Evolutionary conservation across 179 eudicot genomes (phyloP), one percentile per base, ranked within the genome.

Genomic region (Carnegiea gigantea): DNA sequence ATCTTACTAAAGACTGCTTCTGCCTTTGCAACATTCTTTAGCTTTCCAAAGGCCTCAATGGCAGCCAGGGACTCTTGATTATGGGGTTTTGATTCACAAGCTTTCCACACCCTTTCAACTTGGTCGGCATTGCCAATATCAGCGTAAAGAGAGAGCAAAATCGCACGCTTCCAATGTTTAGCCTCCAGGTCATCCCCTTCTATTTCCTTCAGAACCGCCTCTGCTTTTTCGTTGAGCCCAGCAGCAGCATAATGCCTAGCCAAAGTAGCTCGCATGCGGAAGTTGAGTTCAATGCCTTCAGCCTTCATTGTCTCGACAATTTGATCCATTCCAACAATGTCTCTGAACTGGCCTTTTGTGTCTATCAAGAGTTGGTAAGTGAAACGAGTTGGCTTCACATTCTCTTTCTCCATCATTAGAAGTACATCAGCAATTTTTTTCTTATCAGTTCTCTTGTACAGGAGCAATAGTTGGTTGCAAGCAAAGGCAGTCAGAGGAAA

Each of bases 341-440:
- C 98, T 74, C 89, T 88, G 1, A 88, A 72, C 70, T 79, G 88
- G 46, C 98, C 97, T 86, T 97, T 97, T 81, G 88, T 84, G 81
- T 95, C 98, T 65, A 97, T 89, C 82, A 97, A 88, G 36, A 95
- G 13, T 81, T 78, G 83, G 86, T 93, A 97, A 67, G 99, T 95
- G 85, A 89, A 86, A 38, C 28, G 77, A 65, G 91, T 46, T 7
- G 97, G 95, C 73, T 92, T 91, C 49, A 95, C 84, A 78, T 93
- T 80, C 85, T 90, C 94, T 84, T 94, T 91, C 87, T 94, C 98
- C 99, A 97, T 97, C 40, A 88, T 70, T 8, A 87, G 70, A 75
- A 97, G 87, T 64, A 97, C 89, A 77, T 93, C 97, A 13, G 95
- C 95, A 28, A 97, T 89, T 82, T 97, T 95, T 87, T 79, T 93